Conservation (phyloP, 2,329 filamentous ascomycete genomes). For the Diaporthe humulicola region DNA sequence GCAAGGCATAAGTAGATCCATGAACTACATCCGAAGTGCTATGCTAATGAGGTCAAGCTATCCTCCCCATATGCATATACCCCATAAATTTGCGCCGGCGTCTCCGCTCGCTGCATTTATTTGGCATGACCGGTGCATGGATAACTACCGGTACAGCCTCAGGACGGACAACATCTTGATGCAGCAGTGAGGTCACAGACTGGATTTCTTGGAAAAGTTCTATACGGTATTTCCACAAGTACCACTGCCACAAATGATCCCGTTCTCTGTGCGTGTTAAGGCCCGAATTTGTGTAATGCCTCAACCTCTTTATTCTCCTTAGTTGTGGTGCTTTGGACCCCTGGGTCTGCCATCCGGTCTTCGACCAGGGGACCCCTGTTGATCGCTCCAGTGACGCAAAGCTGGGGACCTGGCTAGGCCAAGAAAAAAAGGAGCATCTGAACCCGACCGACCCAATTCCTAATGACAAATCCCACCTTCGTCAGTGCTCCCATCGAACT, state of each 20-base stretch:
- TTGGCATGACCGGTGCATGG: neutral
- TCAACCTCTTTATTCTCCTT: no score
- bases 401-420: conserved; percentile 6
- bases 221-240: neutral
- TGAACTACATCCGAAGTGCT: neutral
- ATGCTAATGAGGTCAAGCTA: neutral
- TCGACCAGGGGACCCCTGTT: conserved; percentile 24
- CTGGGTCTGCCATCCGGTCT: conserved; percentile 8
- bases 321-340: neutral
- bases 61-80: neutral
- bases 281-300: neutral
- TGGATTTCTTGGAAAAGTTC: no score
- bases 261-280: neutral
- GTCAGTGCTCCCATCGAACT: neutral
- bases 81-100: neutral
- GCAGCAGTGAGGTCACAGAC: no score
- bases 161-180: neutral
- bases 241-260: neutral
- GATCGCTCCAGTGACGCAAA: conserved; percentile 37
- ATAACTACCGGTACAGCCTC: neutral
- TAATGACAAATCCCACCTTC: conserved; percentile 18
- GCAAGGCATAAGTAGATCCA: no score
- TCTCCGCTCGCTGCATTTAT: neutral
- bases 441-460: neutral
- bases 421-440: conserved; percentile 24